phyloP scores from a whole-genome alignment of 768 basidiomycete genomes.

The Suillus clintonianus region DNA sequence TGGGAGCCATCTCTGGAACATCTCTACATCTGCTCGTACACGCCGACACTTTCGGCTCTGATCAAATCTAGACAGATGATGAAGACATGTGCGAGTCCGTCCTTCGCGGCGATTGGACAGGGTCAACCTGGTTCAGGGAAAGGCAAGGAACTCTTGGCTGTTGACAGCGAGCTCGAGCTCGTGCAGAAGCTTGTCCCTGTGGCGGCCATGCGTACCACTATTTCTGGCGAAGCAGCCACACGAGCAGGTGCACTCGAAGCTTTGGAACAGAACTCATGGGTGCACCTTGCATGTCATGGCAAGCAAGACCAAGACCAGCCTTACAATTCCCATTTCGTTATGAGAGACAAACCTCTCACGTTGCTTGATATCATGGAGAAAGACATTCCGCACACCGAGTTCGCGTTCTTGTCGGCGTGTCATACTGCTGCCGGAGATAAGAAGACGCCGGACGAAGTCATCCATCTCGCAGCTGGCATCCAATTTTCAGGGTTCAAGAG shows the following conservation, averaged over 20 bases:
- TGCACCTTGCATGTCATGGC: slow-evolving; percentile 25
- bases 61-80: slow-evolving; percentile 5
- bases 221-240: background rate
- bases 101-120: slow-evolving; percentile 6
- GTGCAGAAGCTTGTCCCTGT: slow-evolving; percentile 22
- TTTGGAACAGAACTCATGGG: slow-evolving; percentile 10
- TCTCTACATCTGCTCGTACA: slow-evolving; percentile 12
- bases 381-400: background rate
- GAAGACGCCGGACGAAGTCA: slow-evolving; percentile 15
- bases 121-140: background rate
- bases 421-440: slow-evolving; percentile 21
- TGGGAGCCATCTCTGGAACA: background rate
- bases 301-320: slow-evolving; percentile 7
- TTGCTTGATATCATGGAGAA: slow-evolving; percentile 6
- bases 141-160: background rate
- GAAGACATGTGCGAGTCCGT: background rate
- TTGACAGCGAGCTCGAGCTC: slow-evolving; percentile 10
- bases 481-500: slow-evolving; percentile 21
- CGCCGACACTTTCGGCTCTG: slow-evolving; percentile 9
- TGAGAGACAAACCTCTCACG: background rate
- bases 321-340: slow-evolving; percentile 9
- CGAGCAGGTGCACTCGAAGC: background rate
- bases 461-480: slow-evolving; percentile 25
- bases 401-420: slow-evolving; percentile 23
- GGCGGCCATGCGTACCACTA: background rate